Percentiles rank a stretch among this genome's conserved stretches.
These are phyloP conservation scores for Cyathus pygmaeus DNA, from an alignment of 1,284 basidiomycete genomes.

Conservation along the genomic window DNA sequence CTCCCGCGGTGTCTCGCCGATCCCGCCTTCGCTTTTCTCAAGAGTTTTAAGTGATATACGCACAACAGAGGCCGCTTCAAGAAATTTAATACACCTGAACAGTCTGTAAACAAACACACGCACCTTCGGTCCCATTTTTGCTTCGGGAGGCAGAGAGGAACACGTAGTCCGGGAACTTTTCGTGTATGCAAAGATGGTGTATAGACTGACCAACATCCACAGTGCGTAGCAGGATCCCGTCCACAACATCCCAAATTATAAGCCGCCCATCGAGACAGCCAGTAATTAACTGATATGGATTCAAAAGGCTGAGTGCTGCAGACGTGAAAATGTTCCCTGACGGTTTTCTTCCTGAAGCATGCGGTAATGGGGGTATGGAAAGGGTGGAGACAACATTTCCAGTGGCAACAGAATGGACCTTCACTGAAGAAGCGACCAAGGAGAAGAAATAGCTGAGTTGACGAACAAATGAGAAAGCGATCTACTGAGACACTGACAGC, in stretches of 20 bases:
- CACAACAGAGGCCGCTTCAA: conserved; percentile 10
- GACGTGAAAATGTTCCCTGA: conserved; percentile 76
- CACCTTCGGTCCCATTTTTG: conserved; percentile 57
- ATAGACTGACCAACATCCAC: conserved; percentile 79
- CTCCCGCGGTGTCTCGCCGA: conserved; percentile 49
- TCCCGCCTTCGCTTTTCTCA: too few relatives aligned
- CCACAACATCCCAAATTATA: conserved; percentile 94
- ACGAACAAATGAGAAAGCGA: too few relatives aligned
- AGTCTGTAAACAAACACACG: conserved; percentile 21
- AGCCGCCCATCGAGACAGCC: conserved; percentile 86
- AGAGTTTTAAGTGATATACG: conserved; percentile 27
- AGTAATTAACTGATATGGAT: conserved; percentile 90
- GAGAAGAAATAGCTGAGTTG: conserved; percentile 90
- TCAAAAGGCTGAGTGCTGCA: conserved; percentile 84
- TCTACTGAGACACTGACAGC: too few relatives aligned
- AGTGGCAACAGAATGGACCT: conserved; percentile 82
- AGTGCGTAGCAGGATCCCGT: conserved; percentile 82
- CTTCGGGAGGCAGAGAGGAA: conserved; percentile 74
- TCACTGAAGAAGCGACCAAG: conserved; percentile 78
- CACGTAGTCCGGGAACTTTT: conserved; percentile 70
- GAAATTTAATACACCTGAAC: conserved; percentile 1
- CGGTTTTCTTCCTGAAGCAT: conserved; percentile 40
- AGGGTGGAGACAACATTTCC: conserved; percentile 87
- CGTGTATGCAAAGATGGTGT: conserved; percentile 76
- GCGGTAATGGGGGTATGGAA: conserved; percentile 49